Percentiles rank a stretch among this genome's conserved stretches.
phyloP scores from a whole-genome alignment of 371 early-diverging fungal genomes.

The Capniomyces stellatus region DNA sequence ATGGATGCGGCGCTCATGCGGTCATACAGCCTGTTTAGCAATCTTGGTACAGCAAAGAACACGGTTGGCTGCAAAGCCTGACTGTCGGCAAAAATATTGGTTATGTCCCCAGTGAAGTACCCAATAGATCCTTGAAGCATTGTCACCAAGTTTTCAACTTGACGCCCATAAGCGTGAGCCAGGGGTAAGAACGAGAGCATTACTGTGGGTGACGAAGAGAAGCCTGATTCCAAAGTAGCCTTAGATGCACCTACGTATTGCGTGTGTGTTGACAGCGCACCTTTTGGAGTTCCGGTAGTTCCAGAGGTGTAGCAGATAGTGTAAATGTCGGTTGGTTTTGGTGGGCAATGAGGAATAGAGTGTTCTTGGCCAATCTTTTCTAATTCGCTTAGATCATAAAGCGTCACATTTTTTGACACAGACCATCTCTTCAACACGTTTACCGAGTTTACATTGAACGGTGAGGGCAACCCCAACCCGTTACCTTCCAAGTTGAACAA shows the following conservation, averaged over 20 bases:
- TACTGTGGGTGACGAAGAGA: constrained; percentile 16
- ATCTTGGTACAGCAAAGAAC: constrained; percentile 72
- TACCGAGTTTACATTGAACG: constrained; percentile 15
- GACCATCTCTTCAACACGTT: constrained; percentile 26
- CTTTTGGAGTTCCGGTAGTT: constrained; percentile 47
- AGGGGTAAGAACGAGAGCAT: constrained; percentile 58
- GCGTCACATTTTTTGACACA: constrained; percentile 15
- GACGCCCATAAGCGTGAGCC: constrained; percentile 83
- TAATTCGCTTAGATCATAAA: constrained; percentile 29
- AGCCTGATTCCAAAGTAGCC: constrained; percentile 10
- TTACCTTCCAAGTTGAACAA: constrained; percentile 22
- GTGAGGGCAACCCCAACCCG: constrained; percentile 13
- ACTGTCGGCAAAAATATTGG: constrained; percentile 61
- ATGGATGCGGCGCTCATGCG: constrained; percentile 46
- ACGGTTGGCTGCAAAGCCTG: constrained; percentile 59
- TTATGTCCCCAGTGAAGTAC: constrained; percentile 64
- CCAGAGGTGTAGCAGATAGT: constrained; percentile 98
- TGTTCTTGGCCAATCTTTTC: constrained; percentile 37
- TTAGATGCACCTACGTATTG: constrained; percentile 26
- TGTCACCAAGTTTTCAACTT: constrained; percentile 29
- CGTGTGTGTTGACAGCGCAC: constrained; percentile 17
- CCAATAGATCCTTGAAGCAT: constrained; percentile 45
- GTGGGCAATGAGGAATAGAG: constrained; percentile 22
- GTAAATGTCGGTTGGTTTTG: constrained; percentile 53
- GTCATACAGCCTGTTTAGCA: constrained; percentile 80